Conservation (phyloP, 2,329 filamentous ascomycete species). For the Penicillium sp. region DNA sequence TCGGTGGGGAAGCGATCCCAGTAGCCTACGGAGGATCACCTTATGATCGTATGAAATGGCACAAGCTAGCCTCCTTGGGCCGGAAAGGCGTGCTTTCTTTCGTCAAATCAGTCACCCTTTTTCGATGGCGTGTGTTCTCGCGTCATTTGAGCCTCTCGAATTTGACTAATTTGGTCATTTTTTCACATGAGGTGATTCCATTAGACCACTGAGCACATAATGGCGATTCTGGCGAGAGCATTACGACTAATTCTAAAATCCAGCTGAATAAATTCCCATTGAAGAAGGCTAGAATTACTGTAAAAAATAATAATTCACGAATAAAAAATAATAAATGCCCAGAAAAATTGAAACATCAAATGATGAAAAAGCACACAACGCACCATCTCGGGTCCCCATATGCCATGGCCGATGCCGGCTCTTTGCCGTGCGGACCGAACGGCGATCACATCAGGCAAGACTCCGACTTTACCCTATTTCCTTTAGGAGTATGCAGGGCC, state of each 20-base stretch:
- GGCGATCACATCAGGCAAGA: constrained; percentile 22
- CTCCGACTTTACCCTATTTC: constrained; percentile 8
- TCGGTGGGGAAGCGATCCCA: constrained; percentile 12
- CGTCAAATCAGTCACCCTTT: background rate
- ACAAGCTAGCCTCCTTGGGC: constrained; percentile 4
- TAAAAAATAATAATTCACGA: background rate
- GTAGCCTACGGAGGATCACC: constrained; percentile 22
- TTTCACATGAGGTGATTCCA: constrained; percentile 1
- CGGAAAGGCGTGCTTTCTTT: constrained; percentile 20
- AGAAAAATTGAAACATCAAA: constrained; percentile 6
- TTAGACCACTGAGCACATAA: background rate
- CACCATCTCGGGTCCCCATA: background rate
- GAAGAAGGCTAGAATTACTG: too few relatives aligned
- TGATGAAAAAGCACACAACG: constrained; percentile 1
- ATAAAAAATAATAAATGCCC: background rate
- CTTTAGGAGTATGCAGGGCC: constrained; percentile 1
- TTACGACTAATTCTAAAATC: background rate
- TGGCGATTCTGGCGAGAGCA: background rate
- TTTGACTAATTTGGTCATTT: background rate
- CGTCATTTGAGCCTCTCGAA: background rate
- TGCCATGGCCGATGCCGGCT: constrained; percentile 7
- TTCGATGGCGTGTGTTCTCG: constrained; percentile 12
- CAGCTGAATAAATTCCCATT: too few relatives aligned
- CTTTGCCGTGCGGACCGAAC: constrained; percentile 22
- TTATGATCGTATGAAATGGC: constrained; percentile 18